Evolutionary conservation across 108 stramenopile genomes (phyloP), one percentile per base, ranked within the genome.

Genomic region (Cyclotella baltica): DNA sequence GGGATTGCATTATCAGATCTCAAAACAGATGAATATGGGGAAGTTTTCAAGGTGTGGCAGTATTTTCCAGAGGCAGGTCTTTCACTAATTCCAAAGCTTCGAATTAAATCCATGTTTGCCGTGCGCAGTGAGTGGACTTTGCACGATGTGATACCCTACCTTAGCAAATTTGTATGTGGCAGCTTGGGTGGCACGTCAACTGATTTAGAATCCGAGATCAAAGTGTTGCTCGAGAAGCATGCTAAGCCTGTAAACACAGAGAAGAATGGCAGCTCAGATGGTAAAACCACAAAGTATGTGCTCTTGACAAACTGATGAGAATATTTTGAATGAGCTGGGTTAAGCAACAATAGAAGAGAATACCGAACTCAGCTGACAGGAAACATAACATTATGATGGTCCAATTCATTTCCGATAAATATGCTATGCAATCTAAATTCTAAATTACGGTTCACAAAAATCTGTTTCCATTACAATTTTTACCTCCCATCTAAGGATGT

Each of bases 61-160:
- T 82, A 82, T 50, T 82, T 82, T 25, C 81, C 81, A 22, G 74
- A 70, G 35, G 65, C 68, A 6, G 63, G 69, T 8, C 63, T 82
- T 11, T 65, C 81, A 18, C 52, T 66, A 15, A 37, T 53, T 29
- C 74, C 55, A 2, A 38, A 52, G 25, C 56, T 40, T 3, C 62
- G 81, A 28, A 65, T 75, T 18, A 70, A 75, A 64, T 63, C 69
- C 62, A 75, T 82, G 81, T 75, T 75, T 34, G 73, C 70, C 35
- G 57, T 82, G 81, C 62, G 70, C 8, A 55, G 70, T 47, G 63
- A 31, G 29, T 82, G 81, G 81, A 70, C 81, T 23, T 47, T 75
- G 55, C 37, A 70, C 13, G 81, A 82, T 29, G 74, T 69, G 37
- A 52, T 56, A 28, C 74, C 74, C 2, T 82, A 82, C 33, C 70